Percentiles rank a stretch among this genome's conserved stretches.
Conservation (phyloP, 2,329 filamentous ascomycete genomes). For the Colletotrichum sp. region DNA sequence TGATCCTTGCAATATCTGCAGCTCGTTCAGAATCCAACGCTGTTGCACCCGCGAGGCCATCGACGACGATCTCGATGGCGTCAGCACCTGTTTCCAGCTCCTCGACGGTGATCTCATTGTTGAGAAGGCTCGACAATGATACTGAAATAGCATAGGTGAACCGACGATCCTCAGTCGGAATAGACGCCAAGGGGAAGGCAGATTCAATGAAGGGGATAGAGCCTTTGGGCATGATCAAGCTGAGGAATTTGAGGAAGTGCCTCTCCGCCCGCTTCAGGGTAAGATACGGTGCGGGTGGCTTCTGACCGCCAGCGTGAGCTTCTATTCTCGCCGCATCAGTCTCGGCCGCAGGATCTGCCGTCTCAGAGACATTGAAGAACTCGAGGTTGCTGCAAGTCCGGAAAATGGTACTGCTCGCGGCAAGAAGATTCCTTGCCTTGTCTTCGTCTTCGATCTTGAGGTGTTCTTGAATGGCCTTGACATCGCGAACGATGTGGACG, state of each 20-base stretch:
- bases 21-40: constrained; percentile 37
- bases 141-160: constrained; percentile 74
- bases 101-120: constrained; percentile 62
- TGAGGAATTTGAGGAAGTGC: constrained; percentile 73
- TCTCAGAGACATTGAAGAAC: constrained; percentile 76
- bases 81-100: constrained; percentile 70
- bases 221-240: constrained; percentile 60
- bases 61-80: constrained; percentile 67
- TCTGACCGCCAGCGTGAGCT: constrained; percentile 31
- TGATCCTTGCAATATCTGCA: constrained; percentile 59
- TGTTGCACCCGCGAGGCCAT: constrained; percentile 26
- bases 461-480: constrained; percentile 67
- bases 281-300: constrained; percentile 62
- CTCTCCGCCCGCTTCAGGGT: constrained; percentile 72
- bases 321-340: constrained; percentile 11
- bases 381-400: constrained; percentile 74
- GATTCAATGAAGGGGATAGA: constrained; percentile 65
- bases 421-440: constrained; percentile 63
- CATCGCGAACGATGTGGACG: constrained; percentile 71
- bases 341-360: constrained; percentile 19
- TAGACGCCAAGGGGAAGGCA: constrained; percentile 67
- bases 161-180: constrained; percentile 62
- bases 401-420: constrained; percentile 62
- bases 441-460: constrained; percentile 60
- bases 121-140: constrained; percentile 60